Evolutionary conservation across 306 rosid species (phyloP), one percentile per base, ranked within the genome.

Genomic region (Leucaena leucocephala): DNA sequence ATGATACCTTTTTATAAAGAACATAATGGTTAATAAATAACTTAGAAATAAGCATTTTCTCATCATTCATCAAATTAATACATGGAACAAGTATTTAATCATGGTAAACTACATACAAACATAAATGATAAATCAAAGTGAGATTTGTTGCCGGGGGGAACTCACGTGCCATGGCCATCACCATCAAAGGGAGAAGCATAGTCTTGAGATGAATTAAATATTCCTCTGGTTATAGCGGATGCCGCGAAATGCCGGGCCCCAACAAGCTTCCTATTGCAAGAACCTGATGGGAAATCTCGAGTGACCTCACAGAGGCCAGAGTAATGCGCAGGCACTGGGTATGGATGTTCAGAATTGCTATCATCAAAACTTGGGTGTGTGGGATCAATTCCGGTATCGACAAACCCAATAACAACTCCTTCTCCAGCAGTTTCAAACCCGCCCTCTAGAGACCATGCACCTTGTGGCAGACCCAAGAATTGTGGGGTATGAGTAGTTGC

Each of bases 111-210:
- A 64, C 6, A 68, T 8, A 59, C 14, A 67, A 33, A 63, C 34
- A 17, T 55, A n/a, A 55, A 8, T 19, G 5, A 3, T 68, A 82
- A 59, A 5, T 75, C 55, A 17, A 19, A 73, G 71, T 34, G 38
- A 71, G 40, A 71, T 75, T 85, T 27, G 52, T 43, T 27, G n/a
- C n/a, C n/a, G n/a, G n/a, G n/a, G 82, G 68, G 71, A 80, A 84
- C 99, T 91, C 89, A 96, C 99, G 99, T 91, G 88, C 99, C 99
- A 81, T 96, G 99, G 86, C 99, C 99, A 85, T 93, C 98, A 0
- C 92, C 99, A 77, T 96, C 98, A 81, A 96, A 91, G 27, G 99
- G 99, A 39, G 99, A 96, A 77, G 99, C 97, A 79, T 86, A 96
- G 87, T 96, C 99, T 84, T 93, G 87, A 76, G 92, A 68, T 64